phyloP scores from a whole-genome alignment of 176 grass and related monocot species.

The Calamus simplicifolius region DNA sequence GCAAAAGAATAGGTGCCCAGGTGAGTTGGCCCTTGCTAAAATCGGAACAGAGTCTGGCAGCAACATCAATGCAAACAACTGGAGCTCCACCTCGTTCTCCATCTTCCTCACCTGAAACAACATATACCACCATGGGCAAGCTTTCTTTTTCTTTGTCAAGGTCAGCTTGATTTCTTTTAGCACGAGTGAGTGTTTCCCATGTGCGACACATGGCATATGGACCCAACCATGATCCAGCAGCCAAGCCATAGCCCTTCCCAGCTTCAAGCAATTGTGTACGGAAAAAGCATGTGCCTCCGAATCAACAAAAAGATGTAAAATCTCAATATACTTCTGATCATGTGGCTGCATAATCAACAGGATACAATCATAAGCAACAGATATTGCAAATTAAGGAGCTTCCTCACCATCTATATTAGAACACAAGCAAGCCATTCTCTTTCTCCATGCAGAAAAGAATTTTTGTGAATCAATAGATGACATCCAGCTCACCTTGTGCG shows the following conservation, averaged over 20 bases:
- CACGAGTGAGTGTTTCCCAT: slow-evolving; percentile 77
- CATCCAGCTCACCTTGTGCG: slow-evolving; percentile 49
- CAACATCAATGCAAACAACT: slow-evolving; percentile 78
- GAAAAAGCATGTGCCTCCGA: slow-evolving; percentile 66
- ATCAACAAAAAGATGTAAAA: slow-evolving; percentile 81
- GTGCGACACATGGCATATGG: slow-evolving; percentile 94
- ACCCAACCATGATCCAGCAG: slow-evolving; percentile 85
- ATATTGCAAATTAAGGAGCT: slow-evolving; percentile 38
- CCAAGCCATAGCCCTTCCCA: slow-evolving; percentile 71
- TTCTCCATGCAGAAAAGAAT: no score
- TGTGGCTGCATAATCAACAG: slow-evolving; percentile 89
- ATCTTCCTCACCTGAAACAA: slow-evolving; percentile 94
- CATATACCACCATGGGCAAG: slow-evolving; percentile 77
- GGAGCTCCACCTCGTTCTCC: slow-evolving; percentile 96
- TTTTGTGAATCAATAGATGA: no score
- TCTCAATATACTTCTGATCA: slow-evolving; percentile 59
- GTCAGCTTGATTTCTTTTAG: slow-evolving; percentile 38
- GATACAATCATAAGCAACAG: slow-evolving; percentile 51
- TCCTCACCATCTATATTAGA: slow-evolving; percentile 35
- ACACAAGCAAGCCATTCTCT: not conserved
- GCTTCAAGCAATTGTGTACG: slow-evolving; percentile 86
- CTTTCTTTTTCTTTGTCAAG: slow-evolving; percentile 23
- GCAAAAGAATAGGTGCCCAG: slow-evolving; percentile 76
- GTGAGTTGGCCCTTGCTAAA: slow-evolving; percentile 36
- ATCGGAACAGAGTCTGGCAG: slow-evolving; percentile 54